Conservation (phyloP, 768 basidiomycete genomes). For the Lactarius pseudohatsudake region DNA sequence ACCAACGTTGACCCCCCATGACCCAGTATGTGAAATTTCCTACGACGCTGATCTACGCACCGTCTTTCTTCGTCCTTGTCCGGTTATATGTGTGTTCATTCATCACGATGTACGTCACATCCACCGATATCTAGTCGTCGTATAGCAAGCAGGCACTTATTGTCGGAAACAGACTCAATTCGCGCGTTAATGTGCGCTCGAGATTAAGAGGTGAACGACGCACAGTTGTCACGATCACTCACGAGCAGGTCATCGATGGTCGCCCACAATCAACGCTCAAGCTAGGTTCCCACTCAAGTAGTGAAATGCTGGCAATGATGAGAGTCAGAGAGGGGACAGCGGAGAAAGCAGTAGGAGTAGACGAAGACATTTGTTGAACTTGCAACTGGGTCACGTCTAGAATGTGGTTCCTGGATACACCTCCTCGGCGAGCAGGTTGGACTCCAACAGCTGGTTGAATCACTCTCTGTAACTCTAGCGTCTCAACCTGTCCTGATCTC, state of each 20-base stretch:
- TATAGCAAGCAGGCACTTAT: neutral
- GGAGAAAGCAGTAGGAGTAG: constrained; percentile 15
- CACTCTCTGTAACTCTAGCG: neutral
- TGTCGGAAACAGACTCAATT: constrained; percentile 13
- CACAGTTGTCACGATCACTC: constrained; percentile 12
- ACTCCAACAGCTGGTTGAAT: neutral
- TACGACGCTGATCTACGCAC: constrained; percentile 21
- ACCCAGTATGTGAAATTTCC: constrained; percentile 12
- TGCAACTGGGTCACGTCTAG: neutral
- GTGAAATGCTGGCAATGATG: neutral
- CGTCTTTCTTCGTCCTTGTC: constrained; percentile 20
- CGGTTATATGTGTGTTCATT: constrained; percentile 20
- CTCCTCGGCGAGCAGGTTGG: neutral
- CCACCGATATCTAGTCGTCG: neutral
- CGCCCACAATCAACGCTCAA: neutral
- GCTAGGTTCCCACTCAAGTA: neutral
- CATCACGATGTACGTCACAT: constrained; percentile 15
- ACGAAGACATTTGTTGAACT: neutral
- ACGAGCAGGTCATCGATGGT: neutral
- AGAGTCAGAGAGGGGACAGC: neutral
- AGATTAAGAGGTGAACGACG: constrained; percentile 8
- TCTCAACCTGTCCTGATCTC: neutral
- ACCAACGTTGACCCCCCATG: neutral
- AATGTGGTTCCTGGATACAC: neutral
- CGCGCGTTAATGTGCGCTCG: constrained; percentile 13